phyloP scores from a whole-genome alignment of 495 filamentous ascomycete genomes.

The Parmelia sp. region DNA sequence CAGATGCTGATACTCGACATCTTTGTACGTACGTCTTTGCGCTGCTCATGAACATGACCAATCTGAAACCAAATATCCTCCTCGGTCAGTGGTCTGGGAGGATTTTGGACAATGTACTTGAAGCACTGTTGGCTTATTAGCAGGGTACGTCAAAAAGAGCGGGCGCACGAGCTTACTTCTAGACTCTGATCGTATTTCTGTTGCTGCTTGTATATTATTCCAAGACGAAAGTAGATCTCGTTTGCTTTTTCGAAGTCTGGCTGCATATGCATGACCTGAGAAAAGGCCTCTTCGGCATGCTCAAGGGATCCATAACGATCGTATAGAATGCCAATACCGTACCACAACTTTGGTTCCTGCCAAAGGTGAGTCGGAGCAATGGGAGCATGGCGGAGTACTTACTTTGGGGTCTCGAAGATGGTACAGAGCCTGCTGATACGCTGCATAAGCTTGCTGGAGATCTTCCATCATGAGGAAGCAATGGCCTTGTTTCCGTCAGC shows the following conservation, averaged over 20 bases:
- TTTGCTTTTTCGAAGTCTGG: constrained; percentile 98
- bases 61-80: constrained; percentile 99
- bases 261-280: constrained; percentile 98
- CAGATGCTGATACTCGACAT: constrained; percentile 2
- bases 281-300: constrained; percentile 97
- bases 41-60: constrained; percentile 96
- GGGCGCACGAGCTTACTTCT: constrained; percentile 55
- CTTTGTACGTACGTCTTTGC: constrained; percentile 78
- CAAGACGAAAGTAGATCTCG: constrained; percentile 96
- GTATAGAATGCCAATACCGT: constrained; percentile 96
- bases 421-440: constrained; percentile 91
- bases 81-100: constrained; percentile 86
- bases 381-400: constrained; percentile 25
- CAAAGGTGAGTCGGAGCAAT: constrained; percentile 10
- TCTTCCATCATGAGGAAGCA: constrained; percentile 99
- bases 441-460: constrained; percentile 93
- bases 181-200: constrained; percentile 88
- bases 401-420: constrained; percentile 94
- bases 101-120: constrained; percentile 92
- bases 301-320: constrained; percentile 95
- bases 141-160: background rate
- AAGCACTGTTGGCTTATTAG: constrained; percentile 63
- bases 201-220: constrained; percentile 99
- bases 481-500: constrained; percentile 54
- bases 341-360: constrained; percentile 97